phyloP scores from a whole-genome alignment of 495 filamentous ascomycete genomes.

The Lichina pygmaea region DNA sequence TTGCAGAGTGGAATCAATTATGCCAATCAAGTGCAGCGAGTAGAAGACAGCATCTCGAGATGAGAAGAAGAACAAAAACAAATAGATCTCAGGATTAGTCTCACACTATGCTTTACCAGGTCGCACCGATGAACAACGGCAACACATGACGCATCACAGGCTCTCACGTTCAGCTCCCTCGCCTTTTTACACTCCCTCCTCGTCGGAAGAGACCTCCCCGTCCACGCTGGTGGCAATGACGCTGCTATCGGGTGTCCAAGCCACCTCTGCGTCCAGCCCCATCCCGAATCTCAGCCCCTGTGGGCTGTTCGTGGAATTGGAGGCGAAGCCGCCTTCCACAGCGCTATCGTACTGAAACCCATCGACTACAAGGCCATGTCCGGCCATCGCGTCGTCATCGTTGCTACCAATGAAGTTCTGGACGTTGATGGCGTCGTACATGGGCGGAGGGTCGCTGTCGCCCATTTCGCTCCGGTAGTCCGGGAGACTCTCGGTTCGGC shows the following conservation, averaged over 20 bases:
- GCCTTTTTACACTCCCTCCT: background rate
- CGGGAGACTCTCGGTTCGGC: conserved; percentile 2
- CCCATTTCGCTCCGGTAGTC: conserved; percentile 1
- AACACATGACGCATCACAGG: no score
- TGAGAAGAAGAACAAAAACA: no score
- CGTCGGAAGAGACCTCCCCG: background rate
- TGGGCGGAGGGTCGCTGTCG: background rate
- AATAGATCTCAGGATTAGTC: no score
- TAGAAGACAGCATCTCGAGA: no score
- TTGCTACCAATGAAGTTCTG: background rate
- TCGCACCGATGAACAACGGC: no score
- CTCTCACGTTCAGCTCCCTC: no score
- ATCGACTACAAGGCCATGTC: background rate
- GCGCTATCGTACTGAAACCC: conserved; percentile 1
- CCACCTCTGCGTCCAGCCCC: no score
- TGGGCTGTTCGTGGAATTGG: background rate
- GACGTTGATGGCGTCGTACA: background rate
- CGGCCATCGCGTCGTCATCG: background rate
- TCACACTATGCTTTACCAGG: no score
- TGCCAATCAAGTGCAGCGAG: no score
- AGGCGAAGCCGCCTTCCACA: background rate
- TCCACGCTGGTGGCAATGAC: background rate
- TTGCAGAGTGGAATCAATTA: no score
- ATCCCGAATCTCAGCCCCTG: no score
- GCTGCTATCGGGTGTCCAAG: background rate